Evolutionary conservation across 129 eudicot species (phyloP).

Genomic region (Chrysanthemum seticuspe): DNA sequence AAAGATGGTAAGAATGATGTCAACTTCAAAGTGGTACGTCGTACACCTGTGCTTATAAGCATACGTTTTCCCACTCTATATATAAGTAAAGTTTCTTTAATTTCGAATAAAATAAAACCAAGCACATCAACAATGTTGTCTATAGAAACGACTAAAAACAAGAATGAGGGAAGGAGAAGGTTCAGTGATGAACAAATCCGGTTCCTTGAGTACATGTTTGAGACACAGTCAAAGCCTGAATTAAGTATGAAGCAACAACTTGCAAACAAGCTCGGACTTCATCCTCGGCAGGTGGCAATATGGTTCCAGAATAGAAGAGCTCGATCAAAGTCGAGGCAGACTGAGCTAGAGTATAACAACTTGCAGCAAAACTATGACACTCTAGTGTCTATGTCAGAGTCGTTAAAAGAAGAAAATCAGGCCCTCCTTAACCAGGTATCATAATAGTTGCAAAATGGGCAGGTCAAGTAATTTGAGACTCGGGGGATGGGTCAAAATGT

Average conservation of each 20-base stretch:
- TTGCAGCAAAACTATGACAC: constrained; percentile 38
- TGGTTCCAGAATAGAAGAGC: constrained; percentile 79
- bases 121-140: background rate
- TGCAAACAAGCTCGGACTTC: constrained; percentile 54
- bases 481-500: no score
- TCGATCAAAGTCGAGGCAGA: constrained; percentile 53
- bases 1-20: constrained; percentile 27
- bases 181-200: constrained; percentile 60
- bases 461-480: background rate
- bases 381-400: constrained; percentile 41
- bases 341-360: constrained; percentile 44
- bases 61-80: background rate
- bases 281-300: constrained; percentile 69
- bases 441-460: background rate
- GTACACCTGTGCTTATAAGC: constrained; percentile 28
- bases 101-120: background rate
- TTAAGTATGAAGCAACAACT: constrained; percentile 58
- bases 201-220: constrained; percentile 51
- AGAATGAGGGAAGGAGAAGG: constrained; percentile 38
- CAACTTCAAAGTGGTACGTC: constrained; percentile 24
- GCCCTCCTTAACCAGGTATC: constrained; percentile 49
- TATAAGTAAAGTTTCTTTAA: background rate
- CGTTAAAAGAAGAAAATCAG: constrained; percentile 52
- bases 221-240: constrained; percentile 59
- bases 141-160: constrained; percentile 19